A percentile compares a stretch with the other conserved stretches of the same genome.
Conservation (phyloP, 345 rosid genomes). For the Bruguiera gymnorhiza region DNA sequence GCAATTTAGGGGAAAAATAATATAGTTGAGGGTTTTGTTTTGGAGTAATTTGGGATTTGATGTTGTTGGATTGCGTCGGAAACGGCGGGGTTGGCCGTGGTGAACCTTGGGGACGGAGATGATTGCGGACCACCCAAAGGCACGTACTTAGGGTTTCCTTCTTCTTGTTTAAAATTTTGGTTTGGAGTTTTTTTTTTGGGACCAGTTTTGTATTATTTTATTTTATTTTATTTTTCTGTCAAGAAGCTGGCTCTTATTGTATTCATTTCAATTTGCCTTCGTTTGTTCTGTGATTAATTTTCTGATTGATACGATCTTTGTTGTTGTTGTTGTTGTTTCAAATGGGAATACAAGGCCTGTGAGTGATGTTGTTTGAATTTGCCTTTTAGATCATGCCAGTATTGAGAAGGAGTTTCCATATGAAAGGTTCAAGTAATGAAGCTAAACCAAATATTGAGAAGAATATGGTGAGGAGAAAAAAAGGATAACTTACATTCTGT, state of each 20-base stretch:
- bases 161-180: background rate
- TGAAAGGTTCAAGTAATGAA: slow-evolving; percentile 36
- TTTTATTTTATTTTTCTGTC: too few species aligned
- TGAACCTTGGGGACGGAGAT: slow-evolving; percentile 22
- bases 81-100: slow-evolving; percentile 28
- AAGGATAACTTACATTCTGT: slow-evolving; percentile 40
- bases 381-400: slow-evolving; percentile 42
- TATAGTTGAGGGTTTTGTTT: background rate
- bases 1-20: too few species aligned
- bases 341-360: background rate
- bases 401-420: slow-evolving; percentile 34
- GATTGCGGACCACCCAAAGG: slow-evolving; percentile 42
- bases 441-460: slow-evolving; percentile 32
- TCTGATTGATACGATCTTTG: too few species aligned
- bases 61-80: slow-evolving; percentile 24
- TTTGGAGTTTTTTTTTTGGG: background rate
- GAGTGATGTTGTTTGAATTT: slow-evolving; percentile 16
- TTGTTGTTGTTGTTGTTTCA: background rate
- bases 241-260: too few species aligned
- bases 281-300: too few species aligned
- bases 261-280: too few species aligned
- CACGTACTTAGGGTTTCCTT: slow-evolving; percentile 41
- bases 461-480: slow-evolving; percentile 42
- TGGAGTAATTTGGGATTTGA: background rate
- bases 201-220: background rate